Base-by-base conservation (phyloP, 257 asterid species). In the Penstemon newberryi region DNA sequence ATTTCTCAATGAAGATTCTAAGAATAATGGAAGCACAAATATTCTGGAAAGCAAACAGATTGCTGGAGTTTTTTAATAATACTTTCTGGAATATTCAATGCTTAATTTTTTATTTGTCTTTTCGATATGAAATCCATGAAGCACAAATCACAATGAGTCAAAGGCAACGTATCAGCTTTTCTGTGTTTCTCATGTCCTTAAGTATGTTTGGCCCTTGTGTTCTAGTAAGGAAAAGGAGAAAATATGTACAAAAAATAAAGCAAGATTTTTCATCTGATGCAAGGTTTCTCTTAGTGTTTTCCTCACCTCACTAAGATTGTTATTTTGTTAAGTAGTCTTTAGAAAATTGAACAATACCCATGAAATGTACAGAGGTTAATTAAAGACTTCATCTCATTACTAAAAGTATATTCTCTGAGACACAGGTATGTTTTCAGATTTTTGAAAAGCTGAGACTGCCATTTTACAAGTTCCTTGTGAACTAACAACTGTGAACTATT, bases 381-480 rank as follows among this genome's bases (percentile, higher is more conserved):
- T 75, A 25, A 25, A 25, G 2, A 25, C 33, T 25, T 25, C 33
- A 25, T 25, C 33, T 25, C 33, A 25, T 15, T 15, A 15, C 18
- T 15, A 15, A 2, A 25, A 25, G 33, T 25, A 25, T 25, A 25
- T 25, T 25, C 33, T 25, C 33, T 25, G 33, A 25, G 15, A 37
- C 36, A 13, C 44, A 25, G 12, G 56, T 13, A 12, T 53, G 40
- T 63, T 45, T 39, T 55, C 51, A 46, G n/a, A 52, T 70, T 63
- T n/a, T 59, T 49, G 58, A 64, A 64, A 57, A 70, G 54, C 70
- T 60, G 61, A 60, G 47, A 38, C 25, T 37, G 49, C 57, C 15
- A 33, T 52, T 37, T 69, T 63, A 4, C 66, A 55, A 25, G 7
- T 38, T 18, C 56, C 33, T 36, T 44, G 4, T 15, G 10, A 53